Percentiles rank a stretch among this genome's conserved stretches.
Conservation (phyloP, 257 asterid species). For the Scutellaria baicalensis region DNA sequence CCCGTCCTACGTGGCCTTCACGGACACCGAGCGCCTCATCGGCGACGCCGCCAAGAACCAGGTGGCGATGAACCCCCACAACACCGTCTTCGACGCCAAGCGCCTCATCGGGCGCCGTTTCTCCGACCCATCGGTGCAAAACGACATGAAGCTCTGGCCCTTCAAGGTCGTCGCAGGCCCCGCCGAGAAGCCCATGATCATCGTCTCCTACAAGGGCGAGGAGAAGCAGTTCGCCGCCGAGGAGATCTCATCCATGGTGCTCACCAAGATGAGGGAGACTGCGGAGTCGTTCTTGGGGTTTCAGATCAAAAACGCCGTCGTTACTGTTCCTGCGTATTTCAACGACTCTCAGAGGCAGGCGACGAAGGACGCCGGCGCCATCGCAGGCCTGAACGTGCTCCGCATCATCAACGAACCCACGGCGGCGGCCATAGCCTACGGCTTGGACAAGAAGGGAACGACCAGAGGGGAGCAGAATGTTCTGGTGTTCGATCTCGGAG, state of each 20-base stretch:
- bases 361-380: conserved; percentile 52
- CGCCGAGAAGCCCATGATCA: conserved; percentile 43
- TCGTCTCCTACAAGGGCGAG: conserved; percentile 40
- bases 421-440: conserved; percentile 61
- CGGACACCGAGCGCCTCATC: conserved; percentile 48
- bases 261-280: conserved; percentile 36
- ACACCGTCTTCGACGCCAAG: conserved; percentile 59
- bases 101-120: conserved; percentile 49
- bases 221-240: conserved; percentile 42
- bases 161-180: conserved; percentile 45
- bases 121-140: conserved; percentile 49
- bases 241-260: conserved; percentile 52
- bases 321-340: conserved; percentile 52
- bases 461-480: conserved; percentile 36
- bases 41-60: conserved; percentile 60
- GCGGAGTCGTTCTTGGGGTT: conserved; percentile 43
- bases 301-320: conserved; percentile 41
- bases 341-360: conserved; percentile 63
- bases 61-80: conserved; percentile 56
- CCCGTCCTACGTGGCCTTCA: conserved; percentile 60
- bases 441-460: conserved; percentile 40
- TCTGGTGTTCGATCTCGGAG: conserved; percentile 48
- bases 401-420: conserved; percentile 57
- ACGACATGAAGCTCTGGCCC: conserved; percentile 51
- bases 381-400: conserved; percentile 39